Conservation (phyloP, 164 flowering plant species). For the Sedum album region DNA sequence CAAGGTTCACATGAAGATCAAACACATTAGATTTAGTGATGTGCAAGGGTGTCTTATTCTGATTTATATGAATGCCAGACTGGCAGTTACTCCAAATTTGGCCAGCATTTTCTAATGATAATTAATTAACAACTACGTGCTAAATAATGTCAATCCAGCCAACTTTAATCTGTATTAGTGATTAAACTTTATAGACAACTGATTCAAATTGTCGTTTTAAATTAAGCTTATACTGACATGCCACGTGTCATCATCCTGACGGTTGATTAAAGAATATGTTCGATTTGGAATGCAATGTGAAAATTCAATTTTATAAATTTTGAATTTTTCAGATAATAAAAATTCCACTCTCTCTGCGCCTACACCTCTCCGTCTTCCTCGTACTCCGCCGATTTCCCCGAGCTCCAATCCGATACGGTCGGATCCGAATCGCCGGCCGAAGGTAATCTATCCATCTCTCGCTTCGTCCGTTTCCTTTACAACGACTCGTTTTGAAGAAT, state of each 20-base stretch:
- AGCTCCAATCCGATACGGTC: constrained; percentile 1
- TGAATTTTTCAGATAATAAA: not conserved
- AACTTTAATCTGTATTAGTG: too few species aligned
- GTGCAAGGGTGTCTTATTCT: too few species aligned
- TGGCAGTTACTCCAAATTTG: too few species aligned
- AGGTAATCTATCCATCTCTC: not conserved
- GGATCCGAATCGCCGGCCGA: not conserved
- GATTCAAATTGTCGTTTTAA: not conserved
- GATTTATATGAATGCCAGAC: too few species aligned
- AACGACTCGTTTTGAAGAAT: not conserved
- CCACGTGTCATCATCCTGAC: not conserved
- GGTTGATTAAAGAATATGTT: not conserved
- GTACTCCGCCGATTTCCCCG: not conserved
- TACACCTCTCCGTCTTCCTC: constrained; percentile 1
- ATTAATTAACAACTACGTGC: too few species aligned
- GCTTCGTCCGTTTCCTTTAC: not conserved
- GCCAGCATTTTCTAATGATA: too few species aligned
- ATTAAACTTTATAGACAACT: not conserved
- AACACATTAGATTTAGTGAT: not conserved
- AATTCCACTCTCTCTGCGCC: not conserved
- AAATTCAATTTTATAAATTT: not conserved
- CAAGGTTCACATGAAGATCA: constrained; percentile 9
- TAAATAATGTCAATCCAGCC: too few species aligned
- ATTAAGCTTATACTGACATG: not conserved
- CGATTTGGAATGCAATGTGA: not conserved